phyloP scores from a whole-genome alignment of 306 rosid species.

The Cucurbita moschata region DNA sequence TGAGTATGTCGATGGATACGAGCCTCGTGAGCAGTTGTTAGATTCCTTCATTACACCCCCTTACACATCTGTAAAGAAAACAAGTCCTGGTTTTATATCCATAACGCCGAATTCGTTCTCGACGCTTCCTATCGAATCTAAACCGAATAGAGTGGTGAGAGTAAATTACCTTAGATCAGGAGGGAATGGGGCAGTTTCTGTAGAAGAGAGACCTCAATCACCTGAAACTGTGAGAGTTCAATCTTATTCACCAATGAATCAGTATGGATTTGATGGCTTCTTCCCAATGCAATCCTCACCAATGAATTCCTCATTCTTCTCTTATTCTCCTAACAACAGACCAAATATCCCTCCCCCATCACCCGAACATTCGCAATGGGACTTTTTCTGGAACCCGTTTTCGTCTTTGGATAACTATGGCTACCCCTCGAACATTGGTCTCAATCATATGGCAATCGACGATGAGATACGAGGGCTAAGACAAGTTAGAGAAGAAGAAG shows the following conservation, averaged over 20 bases:
- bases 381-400: slow-evolving; percentile 90
- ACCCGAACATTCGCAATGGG: slow-evolving; percentile 76
- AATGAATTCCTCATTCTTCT: slow-evolving; percentile 39
- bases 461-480: slow-evolving; percentile 57
- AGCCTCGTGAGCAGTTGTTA: slow-evolving; percentile 29
- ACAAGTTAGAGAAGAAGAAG: slow-evolving; percentile 75
- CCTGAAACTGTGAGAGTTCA: slow-evolving; percentile 60
- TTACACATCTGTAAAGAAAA: slow-evolving; percentile 44
- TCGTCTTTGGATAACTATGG: slow-evolving; percentile 63
- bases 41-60: slow-evolving; percentile 59
- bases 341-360: slow-evolving; percentile 57
- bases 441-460: slow-evolving; percentile 34
- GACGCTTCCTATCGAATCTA: slow-evolving; percentile 24
- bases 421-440: slow-evolving; percentile 39
- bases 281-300: slow-evolving; percentile 51
- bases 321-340: slow-evolving; percentile 50
- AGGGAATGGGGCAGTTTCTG: slow-evolving; percentile 53
- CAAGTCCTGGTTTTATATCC: slow-evolving; percentile 40
- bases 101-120: slow-evolving; percentile 41
- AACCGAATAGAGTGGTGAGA: slow-evolving; percentile 32
- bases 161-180: slow-evolving; percentile 59
- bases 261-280: slow-evolving; percentile 44
- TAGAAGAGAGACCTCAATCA: slow-evolving; percentile 68
- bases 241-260: slow-evolving; percentile 40
- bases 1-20: slow-evolving; percentile 59